Base-by-base conservation (phyloP, 148 eudicot species). In the Vaccinium vitisidaea region DNA sequence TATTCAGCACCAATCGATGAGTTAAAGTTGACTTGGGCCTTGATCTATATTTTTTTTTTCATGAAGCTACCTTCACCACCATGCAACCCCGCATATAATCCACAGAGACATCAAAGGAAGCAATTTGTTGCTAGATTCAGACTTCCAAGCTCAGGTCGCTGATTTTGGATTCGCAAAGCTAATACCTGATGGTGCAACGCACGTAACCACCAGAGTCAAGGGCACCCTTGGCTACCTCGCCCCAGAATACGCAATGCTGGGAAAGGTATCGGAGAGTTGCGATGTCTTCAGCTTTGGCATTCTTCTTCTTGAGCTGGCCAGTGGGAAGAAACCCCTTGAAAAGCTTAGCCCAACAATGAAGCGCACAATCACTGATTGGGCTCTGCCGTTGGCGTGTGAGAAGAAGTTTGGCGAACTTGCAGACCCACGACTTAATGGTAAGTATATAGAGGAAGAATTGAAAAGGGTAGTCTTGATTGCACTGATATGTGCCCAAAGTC, bases 71-170 rank as follows among this genome's bases (percentile, higher is more conserved):
- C 93, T 97, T 81, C 99, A 97, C 85, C 92, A 91, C 84, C 90
- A 93, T 85, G 96, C 95, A 13, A 94, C 95, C 77, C 99, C 98
- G 27, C 99, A 94, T 88, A 90, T 97, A 61, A 97, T 97, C 87
- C 99, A 97, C 87, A 53, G 99, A 86, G 99, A 95, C 89, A 80
- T 97, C 71, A 97, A 97, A 90, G 98, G 96, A 3, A 97, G 98
- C 89, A 97, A 97, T 73, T 92, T 97, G 52, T 81, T 97, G 81
- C 93, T 97, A 14, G 98, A 93, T 77, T 89, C 92, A 5, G 90
- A 93, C 65, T 91, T 91, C 82, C 88, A 89, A 54, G 92, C 95
- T 36, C 86, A 77, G 82, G 93, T 93, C 19, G 92, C 95, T 18
- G 95, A 91, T 87, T 93, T 91, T 43, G 93, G 93, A 61, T 93